These are phyloP conservation scores for Ormosia semicastrata DNA, from an alignment of 306 rosid species.

Conservation along the genomic window DNA sequence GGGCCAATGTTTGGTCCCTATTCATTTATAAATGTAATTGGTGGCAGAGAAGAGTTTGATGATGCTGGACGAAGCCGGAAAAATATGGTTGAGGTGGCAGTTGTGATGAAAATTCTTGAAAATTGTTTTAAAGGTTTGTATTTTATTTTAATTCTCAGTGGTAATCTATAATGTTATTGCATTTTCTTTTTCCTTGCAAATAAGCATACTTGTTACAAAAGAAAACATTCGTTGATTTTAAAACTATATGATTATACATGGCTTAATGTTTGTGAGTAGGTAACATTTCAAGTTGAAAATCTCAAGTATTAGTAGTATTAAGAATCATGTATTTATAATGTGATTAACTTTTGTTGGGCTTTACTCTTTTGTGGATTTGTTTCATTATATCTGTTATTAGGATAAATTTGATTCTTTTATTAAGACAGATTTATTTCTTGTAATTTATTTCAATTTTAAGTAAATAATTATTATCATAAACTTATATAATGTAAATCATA, in stretches of 20 bases:
- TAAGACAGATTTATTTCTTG: too few species aligned
- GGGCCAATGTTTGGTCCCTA: slow-evolving; percentile 71
- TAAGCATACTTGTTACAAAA: background rate
- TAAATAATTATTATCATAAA: too few species aligned
- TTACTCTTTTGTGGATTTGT: too few species aligned
- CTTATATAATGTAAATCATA: too few species aligned
- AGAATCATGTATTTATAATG: background rate
- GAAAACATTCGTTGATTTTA: background rate
- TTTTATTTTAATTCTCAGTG: background rate
- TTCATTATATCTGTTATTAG: too few species aligned
- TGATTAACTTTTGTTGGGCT: too few species aligned
- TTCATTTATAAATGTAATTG: slow-evolving; percentile 65
- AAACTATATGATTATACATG: background rate
- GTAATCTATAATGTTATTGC: background rate
- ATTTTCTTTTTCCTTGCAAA: background rate
- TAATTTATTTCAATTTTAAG: too few species aligned
- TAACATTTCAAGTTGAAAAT: background rate
- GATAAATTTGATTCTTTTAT: too few species aligned
- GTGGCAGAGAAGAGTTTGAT: slow-evolving; percentile 73
- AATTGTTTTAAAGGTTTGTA: slow-evolving; percentile 57
- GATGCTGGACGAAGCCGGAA: slow-evolving; percentile 66
- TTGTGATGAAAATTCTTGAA: slow-evolving; percentile 49
- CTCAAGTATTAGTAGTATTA: background rate
- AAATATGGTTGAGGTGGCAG: slow-evolving; percentile 71
- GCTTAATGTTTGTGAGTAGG: background rate